These are phyloP conservation scores for Macaranga tanarius DNA, from an alignment of 441 rosid species.

Conservation along the genomic window DNA sequence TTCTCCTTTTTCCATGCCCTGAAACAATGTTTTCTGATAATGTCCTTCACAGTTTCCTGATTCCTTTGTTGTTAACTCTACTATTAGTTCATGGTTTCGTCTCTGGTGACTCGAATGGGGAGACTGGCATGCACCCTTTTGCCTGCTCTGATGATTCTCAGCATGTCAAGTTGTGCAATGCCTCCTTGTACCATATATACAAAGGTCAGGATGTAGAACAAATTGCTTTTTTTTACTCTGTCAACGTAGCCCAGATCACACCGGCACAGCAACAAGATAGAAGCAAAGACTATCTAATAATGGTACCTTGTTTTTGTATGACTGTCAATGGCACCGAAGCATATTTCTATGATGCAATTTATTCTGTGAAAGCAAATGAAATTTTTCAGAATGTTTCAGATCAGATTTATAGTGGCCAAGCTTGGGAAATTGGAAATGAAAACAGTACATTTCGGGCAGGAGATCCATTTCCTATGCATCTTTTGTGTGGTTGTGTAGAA, in stretches of 20 bases:
- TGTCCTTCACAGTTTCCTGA: slow-evolving; percentile 22
- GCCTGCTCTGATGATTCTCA: slow-evolving; percentile 28
- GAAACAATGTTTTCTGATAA: slow-evolving; percentile 28
- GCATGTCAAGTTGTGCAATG: slow-evolving; percentile 31
- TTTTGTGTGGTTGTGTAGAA: slow-evolving; percentile 51
- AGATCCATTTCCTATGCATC: slow-evolving; percentile 30
- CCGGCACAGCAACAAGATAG: slow-evolving; percentile 19
- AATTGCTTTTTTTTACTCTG: slow-evolving; percentile 42
- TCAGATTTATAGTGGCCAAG: slow-evolving; percentile 43
- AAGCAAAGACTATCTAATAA: slow-evolving; percentile 45
- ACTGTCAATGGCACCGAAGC: slow-evolving; percentile 30
- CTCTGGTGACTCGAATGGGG: background rate
- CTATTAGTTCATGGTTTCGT: slow-evolving; percentile 15
- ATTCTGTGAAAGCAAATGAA: slow-evolving; percentile 30
- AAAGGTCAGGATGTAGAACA: slow-evolving; percentile 20
- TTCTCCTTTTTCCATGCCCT: background rate
- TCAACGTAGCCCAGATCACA: slow-evolving; percentile 32
- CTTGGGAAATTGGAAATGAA: slow-evolving; percentile 38
- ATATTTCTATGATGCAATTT: slow-evolving; percentile 44
- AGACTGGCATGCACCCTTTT: slow-evolving; percentile 30
- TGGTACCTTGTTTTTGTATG: slow-evolving; percentile 50
- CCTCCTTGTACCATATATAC: slow-evolving; percentile 46
- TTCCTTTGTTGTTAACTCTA: slow-evolving; percentile 22
- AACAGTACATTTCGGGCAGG: slow-evolving; percentile 12
- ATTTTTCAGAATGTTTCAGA: slow-evolving; percentile 35